A percentile compares a stretch with the other conserved stretches of the same genome.
phyloP scores from a whole-genome alignment of 352 stramenopile species.

The Phytophthora pini region DNA sequence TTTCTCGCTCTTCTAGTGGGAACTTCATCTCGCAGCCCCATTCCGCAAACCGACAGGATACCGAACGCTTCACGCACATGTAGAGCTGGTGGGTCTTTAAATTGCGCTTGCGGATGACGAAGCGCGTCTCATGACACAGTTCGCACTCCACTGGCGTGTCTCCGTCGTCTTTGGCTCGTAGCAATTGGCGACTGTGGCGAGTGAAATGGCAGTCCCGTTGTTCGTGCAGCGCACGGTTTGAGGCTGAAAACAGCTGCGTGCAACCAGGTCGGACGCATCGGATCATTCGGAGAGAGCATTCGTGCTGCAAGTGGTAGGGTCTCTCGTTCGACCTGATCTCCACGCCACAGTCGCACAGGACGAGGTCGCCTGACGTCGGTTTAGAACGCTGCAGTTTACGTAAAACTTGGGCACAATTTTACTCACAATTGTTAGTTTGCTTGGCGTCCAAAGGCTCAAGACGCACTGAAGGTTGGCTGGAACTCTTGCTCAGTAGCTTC shows the following conservation, averaged over 20 bases:
- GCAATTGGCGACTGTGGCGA: constrained; percentile 45
- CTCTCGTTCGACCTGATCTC: constrained; percentile 51
- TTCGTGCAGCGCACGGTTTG: constrained; percentile 46
- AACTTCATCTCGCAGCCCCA: constrained; percentile 59
- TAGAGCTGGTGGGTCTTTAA: constrained; percentile 54
- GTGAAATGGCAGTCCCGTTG: constrained; percentile 39
- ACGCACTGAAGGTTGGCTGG: constrained; percentile 27
- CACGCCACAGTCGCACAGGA: constrained; percentile 60
- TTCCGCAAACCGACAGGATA: constrained; percentile 55
- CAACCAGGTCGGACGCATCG: constrained; percentile 58
- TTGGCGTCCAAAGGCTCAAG: constrained; percentile 13
- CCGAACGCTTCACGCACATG: constrained; percentile 54
- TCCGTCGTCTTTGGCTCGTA: constrained; percentile 47
- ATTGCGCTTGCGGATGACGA: constrained; percentile 39
- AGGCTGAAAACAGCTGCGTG: constrained; percentile 36
- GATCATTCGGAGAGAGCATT: constrained; percentile 52
- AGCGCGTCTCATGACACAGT: constrained; percentile 42
- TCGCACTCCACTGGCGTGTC: constrained; percentile 48
- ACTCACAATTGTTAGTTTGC: constrained; percentile 18
- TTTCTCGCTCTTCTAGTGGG: constrained; percentile 38
- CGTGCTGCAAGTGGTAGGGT: constrained; percentile 38
- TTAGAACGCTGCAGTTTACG: constrained; percentile 2
- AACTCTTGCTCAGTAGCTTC: constrained; percentile 38
- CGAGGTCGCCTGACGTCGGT: constrained; percentile 30
- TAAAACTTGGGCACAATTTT: not conserved